Evolutionary conservation across 768 basidiomycete species (phyloP), one percentile per base, ranked within the genome.

Genomic region (Hygrophorus pudorinus): DNA sequence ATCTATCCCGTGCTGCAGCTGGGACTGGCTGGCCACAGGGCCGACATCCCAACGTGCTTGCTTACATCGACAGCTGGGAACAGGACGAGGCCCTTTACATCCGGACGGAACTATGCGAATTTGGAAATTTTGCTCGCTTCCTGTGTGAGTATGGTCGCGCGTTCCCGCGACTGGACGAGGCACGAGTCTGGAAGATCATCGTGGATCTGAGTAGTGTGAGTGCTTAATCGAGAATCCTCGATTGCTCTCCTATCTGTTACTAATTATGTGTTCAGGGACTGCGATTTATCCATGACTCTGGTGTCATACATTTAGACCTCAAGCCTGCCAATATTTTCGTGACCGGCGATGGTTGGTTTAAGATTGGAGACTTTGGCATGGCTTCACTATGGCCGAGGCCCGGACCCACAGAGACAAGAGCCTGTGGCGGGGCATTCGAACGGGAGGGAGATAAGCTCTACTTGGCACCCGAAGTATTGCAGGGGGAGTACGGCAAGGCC

Each of bases 311-410:
- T 65, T 75, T 99, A 44, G 96, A 99, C 65, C 65, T 99, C 51
- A 99, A 99, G 67, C 96, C 96, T 10, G 90, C 90, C 34, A 99
- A 99, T 60, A 82, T 99, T 41, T 91, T 99, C 58, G 72, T 99
- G 54, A 91, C 88, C 8, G 70, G 71, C 6, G 75, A 81, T 34
- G 96, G 96, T 1, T 76, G 84, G 36, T 84, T 99, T 67, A 91
- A 90, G 67, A 91, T 99, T 59, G 94, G 94, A 6, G 96, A 99
- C 61, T 97, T 98, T 66, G 96, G 96, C 7, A 91, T 99, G 81
- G 93, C 94, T n/a, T 88, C 89, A 5, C 55, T 90, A 42, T 93
- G 89, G 85, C 90, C 91, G 1, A 70, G 91, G 31, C 65, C 69
- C 0, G 58, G 64, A 13, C 48, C 57, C 18, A 38, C n/a, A 29